Percentiles rank a stretch among this genome's conserved stretches.
Conservation (phyloP, 768 basidiomycete species). For the Russula sp. region DNA sequence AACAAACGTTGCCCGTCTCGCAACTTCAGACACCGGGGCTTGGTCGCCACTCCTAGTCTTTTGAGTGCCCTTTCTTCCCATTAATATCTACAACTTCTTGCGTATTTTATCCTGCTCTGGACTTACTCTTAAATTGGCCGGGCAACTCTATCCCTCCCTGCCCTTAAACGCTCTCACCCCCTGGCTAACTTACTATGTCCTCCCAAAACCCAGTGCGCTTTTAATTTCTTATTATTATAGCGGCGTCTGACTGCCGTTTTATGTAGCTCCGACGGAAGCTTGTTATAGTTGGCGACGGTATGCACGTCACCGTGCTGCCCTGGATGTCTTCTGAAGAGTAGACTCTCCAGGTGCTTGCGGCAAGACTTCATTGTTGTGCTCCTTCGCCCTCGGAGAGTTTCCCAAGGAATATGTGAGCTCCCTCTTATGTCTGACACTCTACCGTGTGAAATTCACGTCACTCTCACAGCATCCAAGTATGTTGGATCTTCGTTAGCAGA, state of each 20-base stretch:
- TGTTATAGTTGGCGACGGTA: slow-evolving; percentile 96
- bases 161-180: not conserved
- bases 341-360: slow-evolving; percentile 78
- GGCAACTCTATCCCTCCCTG: not conserved
- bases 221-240: slow-evolving; percentile 10
- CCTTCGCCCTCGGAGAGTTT: slow-evolving; percentile 92
- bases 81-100: slow-evolving; percentile 10
- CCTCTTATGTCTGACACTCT: not conserved
- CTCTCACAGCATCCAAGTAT: slow-evolving; percentile 47
- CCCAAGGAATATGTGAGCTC: slow-evolving; percentile 89
- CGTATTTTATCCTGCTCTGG: not conserved
- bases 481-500: slow-evolving; percentile 26
- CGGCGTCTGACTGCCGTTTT: slow-evolving; percentile 7
- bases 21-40: slow-evolving; percentile 13
- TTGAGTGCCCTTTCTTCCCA: slow-evolving; percentile 3
- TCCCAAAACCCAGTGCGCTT: slow-evolving; percentile 29
- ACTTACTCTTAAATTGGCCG: slow-evolving; percentile 1
- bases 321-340: slow-evolving; percentile 17
- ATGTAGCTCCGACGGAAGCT: slow-evolving; percentile 87
- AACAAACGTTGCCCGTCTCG: slow-evolving; percentile 8
- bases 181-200: slow-evolving; percentile 21
- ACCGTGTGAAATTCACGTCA: not conserved
- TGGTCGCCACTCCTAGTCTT: slow-evolving; percentile 4
- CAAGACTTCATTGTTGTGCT: slow-evolving; percentile 88
- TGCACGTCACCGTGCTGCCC: slow-evolving; percentile 33